Conservation (phyloP, 164 flowering plant species). For the Umbilicus rupestris region DNA sequence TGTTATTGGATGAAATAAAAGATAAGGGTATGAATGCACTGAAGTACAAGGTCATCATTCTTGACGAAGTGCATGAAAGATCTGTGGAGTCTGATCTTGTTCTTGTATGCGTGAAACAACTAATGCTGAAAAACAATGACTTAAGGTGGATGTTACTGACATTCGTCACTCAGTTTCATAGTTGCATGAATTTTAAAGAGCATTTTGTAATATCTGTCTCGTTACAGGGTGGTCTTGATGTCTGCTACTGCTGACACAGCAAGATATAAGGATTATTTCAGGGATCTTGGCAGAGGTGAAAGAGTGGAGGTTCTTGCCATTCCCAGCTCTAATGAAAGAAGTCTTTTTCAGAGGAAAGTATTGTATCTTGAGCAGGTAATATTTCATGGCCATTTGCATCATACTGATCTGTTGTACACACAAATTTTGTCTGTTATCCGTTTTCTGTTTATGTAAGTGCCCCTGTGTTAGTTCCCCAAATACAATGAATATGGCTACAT, state of each 20-base stretch:
- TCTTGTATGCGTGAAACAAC: conserved; percentile 92
- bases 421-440: neutral
- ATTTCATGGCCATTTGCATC: conserved; percentile 1
- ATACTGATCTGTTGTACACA: neutral
- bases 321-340: conserved; percentile 47
- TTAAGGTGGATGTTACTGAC: conserved; percentile 41
- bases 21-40: conserved; percentile 82
- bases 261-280: conserved; percentile 82
- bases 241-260: conserved; percentile 90
- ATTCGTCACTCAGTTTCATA: neutral
- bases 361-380: conserved; percentile 82
- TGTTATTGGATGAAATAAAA: conserved; percentile 90
- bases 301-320: conserved; percentile 91
- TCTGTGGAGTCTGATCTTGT: conserved; percentile 97
- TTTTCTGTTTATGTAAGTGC: neutral
- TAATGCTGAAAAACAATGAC: conserved; percentile 53
- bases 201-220: conserved; percentile 2
- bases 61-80: conserved; percentile 99
- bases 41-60: conserved; percentile 74
- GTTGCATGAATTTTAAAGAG: neutral
- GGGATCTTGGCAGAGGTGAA: conserved; percentile 82
- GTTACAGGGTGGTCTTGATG: conserved; percentile 86
- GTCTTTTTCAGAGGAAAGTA: conserved; percentile 52
- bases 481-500: neutral
- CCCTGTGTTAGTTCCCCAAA: neutral